These are phyloP conservation scores for Eleusine coracana DNA, from an alignment of 176 grass and related monocot genomes.

Conservation along the genomic window DNA sequence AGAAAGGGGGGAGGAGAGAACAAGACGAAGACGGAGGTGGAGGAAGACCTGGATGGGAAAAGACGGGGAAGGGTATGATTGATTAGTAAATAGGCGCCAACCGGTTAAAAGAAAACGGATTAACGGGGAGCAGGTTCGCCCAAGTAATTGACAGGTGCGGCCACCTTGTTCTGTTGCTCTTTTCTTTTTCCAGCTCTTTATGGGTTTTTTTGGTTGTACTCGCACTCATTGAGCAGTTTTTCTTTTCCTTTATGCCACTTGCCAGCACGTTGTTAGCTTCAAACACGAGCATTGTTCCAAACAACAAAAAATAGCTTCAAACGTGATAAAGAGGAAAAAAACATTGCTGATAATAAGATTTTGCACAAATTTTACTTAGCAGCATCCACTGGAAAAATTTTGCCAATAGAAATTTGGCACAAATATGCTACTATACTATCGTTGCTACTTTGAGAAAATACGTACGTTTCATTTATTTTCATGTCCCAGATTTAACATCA, in stretches of 20 bases:
- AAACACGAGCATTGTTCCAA: not conserved
- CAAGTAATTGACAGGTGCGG: constrained; percentile 29
- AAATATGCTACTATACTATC: too few relatives aligned
- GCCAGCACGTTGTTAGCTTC: not conserved
- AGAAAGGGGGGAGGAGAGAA: not conserved
- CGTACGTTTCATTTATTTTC: too few relatives aligned
- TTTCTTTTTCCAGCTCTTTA: not conserved
- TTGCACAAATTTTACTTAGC: too few relatives aligned
- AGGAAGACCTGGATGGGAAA: constrained; percentile 35
- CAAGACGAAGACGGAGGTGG: constrained; percentile 14
- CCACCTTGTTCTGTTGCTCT: constrained; percentile 13
- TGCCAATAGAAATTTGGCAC: too few relatives aligned
- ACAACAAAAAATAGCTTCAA: too few relatives aligned
- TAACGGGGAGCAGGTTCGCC: constrained; percentile 29
- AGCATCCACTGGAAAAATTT: too few relatives aligned
- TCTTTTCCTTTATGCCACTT: not conserved
- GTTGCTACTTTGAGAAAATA: too few relatives aligned
- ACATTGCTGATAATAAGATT: not conserved
- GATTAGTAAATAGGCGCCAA: constrained; percentile 38
- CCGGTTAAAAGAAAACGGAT: constrained; percentile 36
- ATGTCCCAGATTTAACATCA: too few relatives aligned
- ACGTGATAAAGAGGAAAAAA: not conserved
- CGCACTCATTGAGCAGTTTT: not conserved
- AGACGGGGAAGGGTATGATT: constrained; percentile 6
- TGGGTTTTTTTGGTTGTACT: not conserved